Percentiles rank a stretch among this genome's conserved stretches.
Conservation (phyloP, 1,284 basidiomycete genomes). For the Austroboletus niveus region DNA sequence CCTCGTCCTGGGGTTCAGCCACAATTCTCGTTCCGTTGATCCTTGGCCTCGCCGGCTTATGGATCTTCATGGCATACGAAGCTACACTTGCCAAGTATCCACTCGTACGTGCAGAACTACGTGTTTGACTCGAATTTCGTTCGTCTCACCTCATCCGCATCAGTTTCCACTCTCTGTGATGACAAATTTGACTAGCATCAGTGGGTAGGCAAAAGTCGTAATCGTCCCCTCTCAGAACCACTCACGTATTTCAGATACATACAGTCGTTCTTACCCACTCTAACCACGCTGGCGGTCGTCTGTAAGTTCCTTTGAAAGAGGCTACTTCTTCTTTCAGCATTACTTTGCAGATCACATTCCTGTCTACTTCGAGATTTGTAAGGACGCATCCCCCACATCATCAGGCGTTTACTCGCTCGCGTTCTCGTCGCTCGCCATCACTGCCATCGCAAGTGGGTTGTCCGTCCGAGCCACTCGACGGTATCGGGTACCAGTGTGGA, state of each 20-base stretch:
- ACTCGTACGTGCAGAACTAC: slow-evolving; percentile 6
- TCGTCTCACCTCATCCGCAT: background rate
- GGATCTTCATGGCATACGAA: slow-evolving; percentile 11
- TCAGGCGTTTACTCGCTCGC: slow-evolving; percentile 12
- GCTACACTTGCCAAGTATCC: slow-evolving; percentile 7
- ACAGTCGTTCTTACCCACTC: slow-evolving; percentile 4
- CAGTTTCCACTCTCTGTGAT: slow-evolving; percentile 15
- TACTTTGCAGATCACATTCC: slow-evolving; percentile 7
- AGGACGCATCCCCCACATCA: slow-evolving; percentile 1
- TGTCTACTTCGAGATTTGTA: slow-evolving; percentile 14
- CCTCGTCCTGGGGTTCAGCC: slow-evolving; percentile 9
- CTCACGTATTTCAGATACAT: slow-evolving; percentile 5
- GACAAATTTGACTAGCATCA: slow-evolving; percentile 15
- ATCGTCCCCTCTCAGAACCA: background rate
- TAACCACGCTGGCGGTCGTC: background rate
- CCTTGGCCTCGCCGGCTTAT: slow-evolving; percentile 12
- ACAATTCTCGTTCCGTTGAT: slow-evolving; percentile 11
- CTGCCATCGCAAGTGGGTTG: background rate
- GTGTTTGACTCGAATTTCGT: background rate
- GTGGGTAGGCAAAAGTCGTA: slow-evolving; percentile 7
- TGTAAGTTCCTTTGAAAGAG: slow-evolving; percentile 6
- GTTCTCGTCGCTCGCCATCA: background rate
- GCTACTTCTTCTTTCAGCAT: too few species aligned
- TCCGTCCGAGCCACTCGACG: background rate
- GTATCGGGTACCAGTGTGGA: slow-evolving; percentile 11